These are phyloP conservation scores for Groenewaldozyma sp. DNA, from an alignment of 1,139 yeast genomes.

Conservation along the genomic window DNA sequence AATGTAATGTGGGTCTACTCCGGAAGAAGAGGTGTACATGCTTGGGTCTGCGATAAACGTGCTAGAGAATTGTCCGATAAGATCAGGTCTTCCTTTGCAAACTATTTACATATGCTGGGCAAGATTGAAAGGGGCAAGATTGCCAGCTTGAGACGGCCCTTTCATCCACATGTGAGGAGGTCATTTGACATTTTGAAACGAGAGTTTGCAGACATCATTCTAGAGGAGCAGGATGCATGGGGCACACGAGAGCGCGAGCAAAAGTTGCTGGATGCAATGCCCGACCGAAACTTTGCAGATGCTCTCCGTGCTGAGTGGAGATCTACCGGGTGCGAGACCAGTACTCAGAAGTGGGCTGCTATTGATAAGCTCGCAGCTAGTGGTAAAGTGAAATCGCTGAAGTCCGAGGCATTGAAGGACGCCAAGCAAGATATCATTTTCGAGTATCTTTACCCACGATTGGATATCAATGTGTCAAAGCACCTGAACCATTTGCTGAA, in stretches of 20 bases:
- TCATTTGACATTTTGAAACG: constrained; percentile 59
- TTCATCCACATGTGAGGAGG: constrained; percentile 70
- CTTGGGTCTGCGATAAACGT: constrained; percentile 88
- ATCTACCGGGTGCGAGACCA: constrained; percentile 36
- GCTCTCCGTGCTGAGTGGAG: constrained; percentile 47
- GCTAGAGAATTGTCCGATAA: constrained; percentile 69
- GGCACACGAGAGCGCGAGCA: constrained; percentile 40
- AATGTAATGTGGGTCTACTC: constrained; percentile 92
- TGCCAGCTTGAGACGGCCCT: constrained; percentile 60
- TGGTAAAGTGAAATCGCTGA: constrained; percentile 35
- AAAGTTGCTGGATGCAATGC: constrained; percentile 51
- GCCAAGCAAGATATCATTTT: constrained; percentile 80
- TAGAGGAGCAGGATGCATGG: constrained; percentile 88
- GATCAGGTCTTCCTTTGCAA: constrained; percentile 68
- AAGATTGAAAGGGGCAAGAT: constrained; percentile 39
- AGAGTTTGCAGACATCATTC: constrained; percentile 54
- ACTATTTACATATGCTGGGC: constrained; percentile 70
- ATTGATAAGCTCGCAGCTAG: constrained; percentile 52
- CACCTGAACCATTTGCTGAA: constrained; percentile 86
- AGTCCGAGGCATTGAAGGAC: constrained; percentile 40
- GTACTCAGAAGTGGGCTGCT: constrained; percentile 71
- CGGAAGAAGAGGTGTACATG: constrained; percentile 99
- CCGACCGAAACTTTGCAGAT: constrained; percentile 47
- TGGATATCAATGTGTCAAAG: constrained; percentile 87
- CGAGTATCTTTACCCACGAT: constrained; percentile 76